Base-by-base conservation (phyloP, 768 basidiomycete species). In the Pisolithus orientalis region DNA sequence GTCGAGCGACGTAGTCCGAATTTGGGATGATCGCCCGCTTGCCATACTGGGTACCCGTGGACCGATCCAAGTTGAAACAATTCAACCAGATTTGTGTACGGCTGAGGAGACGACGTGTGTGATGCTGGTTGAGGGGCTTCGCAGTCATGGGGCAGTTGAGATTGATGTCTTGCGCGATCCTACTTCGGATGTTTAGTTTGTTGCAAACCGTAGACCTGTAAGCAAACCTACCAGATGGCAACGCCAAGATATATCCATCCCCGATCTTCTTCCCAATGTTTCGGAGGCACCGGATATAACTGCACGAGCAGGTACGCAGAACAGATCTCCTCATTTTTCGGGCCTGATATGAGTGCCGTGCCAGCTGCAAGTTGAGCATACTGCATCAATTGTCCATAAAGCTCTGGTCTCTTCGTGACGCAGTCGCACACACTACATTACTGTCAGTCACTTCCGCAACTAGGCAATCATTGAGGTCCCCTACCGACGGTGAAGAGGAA, bases 401-500 rank as follows among this genome's bases (percentile, higher is more conserved):
- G 75, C 11, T 80, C 80, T 0, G 84, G 82, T 24, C 86, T 82
- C 44, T 83, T 79, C 92, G 76, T 11, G 92, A 92, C 5, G 93
- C 83, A 51, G 94, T 80, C 2, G 90, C 92, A 64, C 93, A 95
- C 39, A 96, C 88, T 90, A 61, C 28, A 51, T 39, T 31, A 24
- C 34, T n/a, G 54, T 56, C 32, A 65, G 48, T 38, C 24, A 47
- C 29, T 16, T 29, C 10, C 25, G 21, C 4, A n/a, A 11, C n/a
- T 51, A 43, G 25, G 25, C 29, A 14, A 43, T 24, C n/a, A 43
- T 17, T 38, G 39, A 17, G n/a, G 14, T 44, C 57, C 81, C 83
- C 79, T 60, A 91, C 89, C 80, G 53, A 92, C 90, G 31, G 94
- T 94, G 69, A 95, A 93, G 37, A 97, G 67, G 73, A 95, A 95